Conservation (phyloP, 176 grass and related monocot species). For the Saccharum spontaneum region DNA sequence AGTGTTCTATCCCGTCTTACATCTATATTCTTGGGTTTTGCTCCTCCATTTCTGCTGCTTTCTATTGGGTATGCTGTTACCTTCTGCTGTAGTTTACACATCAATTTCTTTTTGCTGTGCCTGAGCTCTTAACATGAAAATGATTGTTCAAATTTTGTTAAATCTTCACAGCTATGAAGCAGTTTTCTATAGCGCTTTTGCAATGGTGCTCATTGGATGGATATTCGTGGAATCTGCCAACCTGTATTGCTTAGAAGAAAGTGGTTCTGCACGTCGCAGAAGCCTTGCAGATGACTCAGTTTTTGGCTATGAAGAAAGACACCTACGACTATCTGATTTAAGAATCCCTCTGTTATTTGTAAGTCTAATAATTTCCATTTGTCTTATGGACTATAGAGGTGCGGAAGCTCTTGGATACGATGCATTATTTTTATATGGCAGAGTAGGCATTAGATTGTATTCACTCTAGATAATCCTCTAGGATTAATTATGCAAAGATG, state of each 20-base stretch:
- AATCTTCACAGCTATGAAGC: constrained; percentile 81
- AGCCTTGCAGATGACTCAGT: constrained; percentile 41
- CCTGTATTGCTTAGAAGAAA: constrained; percentile 61
- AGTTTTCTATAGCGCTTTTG: constrained; percentile 89
- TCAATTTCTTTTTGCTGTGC: constrained; percentile 15
- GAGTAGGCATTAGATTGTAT: background rate
- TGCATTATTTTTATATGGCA: constrained; percentile 7
- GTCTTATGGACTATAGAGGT: constrained; percentile 11
- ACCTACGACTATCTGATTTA: constrained; percentile 74
- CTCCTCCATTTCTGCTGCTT: constrained; percentile 88
- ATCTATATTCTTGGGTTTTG: constrained; percentile 96
- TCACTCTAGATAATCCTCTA: background rate
- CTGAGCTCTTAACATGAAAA: constrained; percentile 16
- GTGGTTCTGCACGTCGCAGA: constrained; percentile 35
- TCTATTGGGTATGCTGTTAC: constrained; percentile 78
- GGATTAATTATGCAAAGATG: constrained; percentile 25
- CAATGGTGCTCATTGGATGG: constrained; percentile 87
- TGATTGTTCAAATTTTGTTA: background rate
- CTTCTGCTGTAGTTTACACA: constrained; percentile 29
- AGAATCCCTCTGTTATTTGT: constrained; percentile 92
- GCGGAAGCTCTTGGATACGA: background rate
- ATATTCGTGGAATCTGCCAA: constrained; percentile 78
- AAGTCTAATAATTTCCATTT: constrained; percentile 40
- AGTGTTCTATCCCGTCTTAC: constrained; percentile 91
- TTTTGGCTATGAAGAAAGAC: constrained; percentile 67